phyloP scores from a whole-genome alignment of 805 yeast genomes.

The Nakazawaea peltata region DNA sequence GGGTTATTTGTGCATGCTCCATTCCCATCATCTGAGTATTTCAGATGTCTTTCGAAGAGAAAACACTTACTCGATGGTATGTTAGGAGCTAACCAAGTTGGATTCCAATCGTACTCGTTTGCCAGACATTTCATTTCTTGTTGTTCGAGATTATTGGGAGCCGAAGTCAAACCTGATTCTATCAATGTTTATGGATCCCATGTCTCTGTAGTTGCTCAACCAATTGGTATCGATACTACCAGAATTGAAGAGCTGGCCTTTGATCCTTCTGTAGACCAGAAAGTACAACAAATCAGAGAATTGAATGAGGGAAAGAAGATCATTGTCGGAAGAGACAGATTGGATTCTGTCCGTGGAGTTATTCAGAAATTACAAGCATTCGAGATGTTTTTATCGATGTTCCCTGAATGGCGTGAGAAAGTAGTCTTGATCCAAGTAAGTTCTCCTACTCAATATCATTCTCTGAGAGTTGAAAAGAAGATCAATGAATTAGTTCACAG shows the following conservation, averaged over 20 bases:
- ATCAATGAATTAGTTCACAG: constrained; percentile 75
- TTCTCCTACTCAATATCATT: constrained; percentile 59
- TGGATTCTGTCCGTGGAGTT: constrained; percentile 89
- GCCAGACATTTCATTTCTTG: constrained; percentile 88
- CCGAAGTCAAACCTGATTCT: constrained; percentile 51
- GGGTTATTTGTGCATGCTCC: constrained; percentile 83
- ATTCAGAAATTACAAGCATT: constrained; percentile 89
- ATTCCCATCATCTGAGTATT: constrained; percentile 93
- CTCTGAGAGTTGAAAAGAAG: constrained; percentile 65
- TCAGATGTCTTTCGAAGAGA: constrained; percentile 81
- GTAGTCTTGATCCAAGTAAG: constrained; percentile 91
- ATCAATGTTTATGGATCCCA: constrained; percentile 72
- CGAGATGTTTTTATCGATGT: constrained; percentile 80
- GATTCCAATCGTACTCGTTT: constrained; percentile 81
- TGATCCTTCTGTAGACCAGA: constrained; percentile 40
- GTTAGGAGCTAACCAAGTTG: constrained; percentile 81
- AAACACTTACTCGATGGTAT: constrained; percentile 80
- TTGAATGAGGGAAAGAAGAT: constrained; percentile 62
- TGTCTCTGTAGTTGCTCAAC: constrained; percentile 66
- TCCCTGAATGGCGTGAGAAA: constrained; percentile 84
- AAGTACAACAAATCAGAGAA: constrained; percentile 56
- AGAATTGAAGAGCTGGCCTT: constrained; percentile 60
- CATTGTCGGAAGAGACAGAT: constrained; percentile 89
- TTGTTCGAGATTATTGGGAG: constrained; percentile 81
- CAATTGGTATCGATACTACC: constrained; percentile 83